A percentile compares a stretch with the other conserved stretches of the same genome.
Conservation (phyloP, 192 early-diverging fungal genomes). For the Gigaspora rosea region DNA sequence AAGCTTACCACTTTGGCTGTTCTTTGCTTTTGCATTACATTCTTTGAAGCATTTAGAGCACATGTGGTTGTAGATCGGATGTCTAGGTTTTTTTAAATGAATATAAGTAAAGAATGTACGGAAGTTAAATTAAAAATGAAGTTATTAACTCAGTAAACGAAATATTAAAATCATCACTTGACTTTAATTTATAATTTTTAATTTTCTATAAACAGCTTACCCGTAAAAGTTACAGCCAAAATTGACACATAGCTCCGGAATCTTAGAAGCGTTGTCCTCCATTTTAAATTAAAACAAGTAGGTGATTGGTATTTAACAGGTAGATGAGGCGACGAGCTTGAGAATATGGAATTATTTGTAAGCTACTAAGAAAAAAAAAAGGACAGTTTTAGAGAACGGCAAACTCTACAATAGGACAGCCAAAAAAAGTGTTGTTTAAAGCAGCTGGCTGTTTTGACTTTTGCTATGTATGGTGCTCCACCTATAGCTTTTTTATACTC, state of each 20-base stretch:
- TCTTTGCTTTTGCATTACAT: conserved; percentile 51
- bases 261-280: conserved; percentile 70
- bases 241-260: conserved; percentile 62
- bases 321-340: too few species aligned
- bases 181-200: background rate
- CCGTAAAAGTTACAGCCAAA: conserved; percentile 73
- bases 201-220: conserved; percentile 30
- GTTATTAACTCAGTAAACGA: background rate
- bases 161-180: background rate
- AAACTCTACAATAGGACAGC: too few species aligned
- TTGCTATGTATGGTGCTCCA: too few species aligned
- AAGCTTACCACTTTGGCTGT: conserved; percentile 44
- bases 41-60: conserved; percentile 81
- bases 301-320: too few species aligned
- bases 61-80: conserved; percentile 69
- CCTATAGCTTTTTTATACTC: too few species aligned
- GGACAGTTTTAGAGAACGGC: too few species aligned
- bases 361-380: too few species aligned
- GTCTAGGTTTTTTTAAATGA: conserved; percentile 38
- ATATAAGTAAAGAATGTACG: background rate
- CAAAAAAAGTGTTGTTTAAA: too few species aligned
- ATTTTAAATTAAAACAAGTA: conserved; percentile 36
- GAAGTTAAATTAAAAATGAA: conserved; percentile 17
- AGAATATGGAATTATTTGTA: too few species aligned
- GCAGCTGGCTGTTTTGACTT: too few species aligned